These are phyloP conservation scores for Saccharomycopsis crataegensis DNA, from an alignment of 1,139 yeast genomes.

Conservation along the genomic window DNA sequence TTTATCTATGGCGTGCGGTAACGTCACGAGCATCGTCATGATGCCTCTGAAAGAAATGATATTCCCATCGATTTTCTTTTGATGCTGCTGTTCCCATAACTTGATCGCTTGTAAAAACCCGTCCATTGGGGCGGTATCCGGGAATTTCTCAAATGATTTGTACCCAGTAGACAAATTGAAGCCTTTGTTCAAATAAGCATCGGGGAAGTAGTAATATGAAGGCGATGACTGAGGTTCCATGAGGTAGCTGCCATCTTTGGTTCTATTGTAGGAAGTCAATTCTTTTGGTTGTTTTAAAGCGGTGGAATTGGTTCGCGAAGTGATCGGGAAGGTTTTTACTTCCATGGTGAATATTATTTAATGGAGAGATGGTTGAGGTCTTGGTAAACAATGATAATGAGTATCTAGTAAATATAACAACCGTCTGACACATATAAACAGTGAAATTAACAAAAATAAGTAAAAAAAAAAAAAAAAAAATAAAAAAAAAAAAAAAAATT, in stretches of 20 bases:
- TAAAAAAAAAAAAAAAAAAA: not conserved
- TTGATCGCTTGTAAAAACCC: conserved; percentile 51
- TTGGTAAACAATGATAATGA: too few relatives aligned
- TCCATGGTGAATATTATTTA: not conserved
- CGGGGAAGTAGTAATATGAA: conserved; percentile 73
- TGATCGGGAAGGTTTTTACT: conserved; percentile 33
- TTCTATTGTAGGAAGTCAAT: conserved; percentile 49
- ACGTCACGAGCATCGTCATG: conserved; percentile 57
- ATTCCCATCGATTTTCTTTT: conserved; percentile 48
- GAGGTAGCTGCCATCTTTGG: conserved; percentile 38
- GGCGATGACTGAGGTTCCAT: conserved; percentile 43
- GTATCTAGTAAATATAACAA: not conserved
- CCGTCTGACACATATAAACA: not conserved
- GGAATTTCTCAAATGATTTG: conserved; percentile 47
- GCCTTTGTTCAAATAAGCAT: conserved; percentile 44
- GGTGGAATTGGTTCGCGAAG: conserved; percentile 43
- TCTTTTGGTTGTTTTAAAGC: conserved; percentile 72
- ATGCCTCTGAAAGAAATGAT: conserved; percentile 81
- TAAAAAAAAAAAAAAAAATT: not conserved
- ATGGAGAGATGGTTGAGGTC: not conserved
- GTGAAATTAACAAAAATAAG: conserved; percentile 27
- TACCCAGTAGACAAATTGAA: conserved; percentile 62
- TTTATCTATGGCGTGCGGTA: conserved; percentile 51
- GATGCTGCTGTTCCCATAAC: conserved; percentile 45
- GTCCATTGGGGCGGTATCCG: conserved; percentile 53